Evolutionary conservation across 192 early-diverging fungal species (phyloP).

Genomic region (Backusella australiensis): DNA sequence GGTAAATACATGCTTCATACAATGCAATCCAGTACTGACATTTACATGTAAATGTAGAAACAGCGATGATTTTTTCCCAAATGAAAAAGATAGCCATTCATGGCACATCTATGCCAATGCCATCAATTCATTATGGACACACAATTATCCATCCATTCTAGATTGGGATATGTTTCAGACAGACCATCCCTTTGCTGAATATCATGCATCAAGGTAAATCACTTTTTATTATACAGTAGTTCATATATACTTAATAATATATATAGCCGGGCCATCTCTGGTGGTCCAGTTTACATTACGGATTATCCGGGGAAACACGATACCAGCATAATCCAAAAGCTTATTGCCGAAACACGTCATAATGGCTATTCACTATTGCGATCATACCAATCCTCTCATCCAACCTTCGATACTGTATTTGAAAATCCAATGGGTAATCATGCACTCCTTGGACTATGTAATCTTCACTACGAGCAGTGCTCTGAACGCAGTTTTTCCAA

Average conservation of each 20-base stretch:
- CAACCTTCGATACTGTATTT: slow-evolving; percentile 24
- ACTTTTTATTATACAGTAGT: background rate
- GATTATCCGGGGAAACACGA: slow-evolving; percentile 29
- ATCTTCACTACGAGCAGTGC: slow-evolving; percentile 10
- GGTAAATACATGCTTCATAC: background rate
- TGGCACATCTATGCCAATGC: slow-evolving; percentile 60
- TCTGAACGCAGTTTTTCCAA: background rate
- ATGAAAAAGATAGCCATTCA: slow-evolving; percentile 40
- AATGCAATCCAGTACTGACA: too few relatives aligned
- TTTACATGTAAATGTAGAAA: slow-evolving; percentile 36
- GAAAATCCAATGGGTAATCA: slow-evolving; percentile 11
- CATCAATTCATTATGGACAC: slow-evolving; percentile 50
- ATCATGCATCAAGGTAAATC: slow-evolving; percentile 41
- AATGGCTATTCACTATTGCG: slow-evolving; percentile 13
- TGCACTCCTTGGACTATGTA: slow-evolving; percentile 15
- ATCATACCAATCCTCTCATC: slow-evolving; percentile 10
- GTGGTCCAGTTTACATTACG: slow-evolving; percentile 57
- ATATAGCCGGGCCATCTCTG: slow-evolving; percentile 43
- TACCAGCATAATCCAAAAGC: background rate
- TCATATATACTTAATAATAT: background rate
- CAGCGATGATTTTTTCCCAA: slow-evolving; percentile 56
- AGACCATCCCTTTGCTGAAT: slow-evolving; percentile 38
- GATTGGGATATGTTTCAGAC: slow-evolving; percentile 67
- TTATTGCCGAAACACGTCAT: background rate
- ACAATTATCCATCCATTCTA: slow-evolving; percentile 20